phyloP scores from a whole-genome alignment of 768 basidiomycete species.

The Hericium rajendrae region DNA sequence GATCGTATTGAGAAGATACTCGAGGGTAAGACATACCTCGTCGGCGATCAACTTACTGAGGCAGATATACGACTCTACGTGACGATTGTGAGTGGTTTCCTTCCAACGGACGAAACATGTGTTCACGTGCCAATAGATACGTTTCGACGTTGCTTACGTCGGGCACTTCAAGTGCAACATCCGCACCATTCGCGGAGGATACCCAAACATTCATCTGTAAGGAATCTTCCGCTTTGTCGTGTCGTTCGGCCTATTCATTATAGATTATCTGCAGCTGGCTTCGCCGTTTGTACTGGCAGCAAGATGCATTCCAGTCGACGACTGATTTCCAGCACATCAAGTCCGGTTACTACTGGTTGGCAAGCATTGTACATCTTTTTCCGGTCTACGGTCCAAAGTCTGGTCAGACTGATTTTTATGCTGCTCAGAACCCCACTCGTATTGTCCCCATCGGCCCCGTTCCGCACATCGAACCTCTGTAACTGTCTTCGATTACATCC shows the following conservation, averaged over 20 bases:
- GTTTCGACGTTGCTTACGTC: slow-evolving; percentile 86
- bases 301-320: slow-evolving; percentile 75
- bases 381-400: neutral
- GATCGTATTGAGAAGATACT: slow-evolving; percentile 76
- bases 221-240: slow-evolving; percentile 25
- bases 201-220: slow-evolving; percentile 64
- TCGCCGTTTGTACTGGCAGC: slow-evolving; percentile 86
- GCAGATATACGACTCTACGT: slow-evolving; percentile 84
- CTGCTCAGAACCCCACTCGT: slow-evolving; percentile 54
- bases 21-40: slow-evolving; percentile 69
- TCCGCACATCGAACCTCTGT: slow-evolving; percentile 54
- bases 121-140: slow-evolving; percentile 37
- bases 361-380: slow-evolving; percentile 25
- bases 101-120: neutral
- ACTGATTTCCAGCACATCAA: slow-evolving; percentile 90
- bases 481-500: neutral
- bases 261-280: slow-evolving; percentile 46
- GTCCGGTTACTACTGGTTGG: slow-evolving; percentile 63
- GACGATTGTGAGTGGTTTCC: slow-evolving; percentile 57
- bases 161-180: slow-evolving; percentile 93
- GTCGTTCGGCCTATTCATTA: neutral
- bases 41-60: slow-evolving; percentile 76
- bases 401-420: slow-evolving; percentile 27
- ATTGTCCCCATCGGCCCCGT: slow-evolving; percentile 71
- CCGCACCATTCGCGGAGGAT: slow-evolving; percentile 75